phyloP scores from a whole-genome alignment of 495 filamentous ascomycete genomes.

The Hypomontagnella submonticulosa region DNA sequence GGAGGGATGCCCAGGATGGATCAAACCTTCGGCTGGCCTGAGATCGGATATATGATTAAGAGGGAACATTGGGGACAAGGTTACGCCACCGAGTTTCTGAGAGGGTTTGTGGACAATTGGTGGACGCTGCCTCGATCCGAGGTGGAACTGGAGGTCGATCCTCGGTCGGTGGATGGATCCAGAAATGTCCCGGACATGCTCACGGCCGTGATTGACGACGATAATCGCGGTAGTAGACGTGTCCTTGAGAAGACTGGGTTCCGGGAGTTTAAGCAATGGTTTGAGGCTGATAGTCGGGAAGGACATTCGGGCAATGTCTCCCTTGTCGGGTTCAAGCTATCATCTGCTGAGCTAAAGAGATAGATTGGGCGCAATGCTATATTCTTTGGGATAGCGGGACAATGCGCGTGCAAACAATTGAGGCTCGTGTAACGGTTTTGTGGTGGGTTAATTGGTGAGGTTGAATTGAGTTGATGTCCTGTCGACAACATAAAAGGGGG shows the following conservation, averaged over 20 bases:
- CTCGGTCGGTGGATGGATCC: constrained; percentile 30
- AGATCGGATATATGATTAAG: constrained; percentile 52
- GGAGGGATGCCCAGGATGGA: constrained; percentile 30
- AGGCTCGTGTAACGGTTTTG: too few relatives aligned
- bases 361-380: background rate
- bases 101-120: constrained; percentile 47
- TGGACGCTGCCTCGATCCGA: constrained; percentile 49
- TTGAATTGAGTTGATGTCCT: too few relatives aligned
- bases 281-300: constrained; percentile 38
- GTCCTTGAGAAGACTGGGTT: constrained; percentile 54
- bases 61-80: constrained; percentile 53
- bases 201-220: constrained; percentile 40
- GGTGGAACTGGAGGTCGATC: constrained; percentile 45
- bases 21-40: constrained; percentile 45
- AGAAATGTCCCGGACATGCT: constrained; percentile 46
- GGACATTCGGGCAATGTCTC: background rate
- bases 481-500: too few relatives aligned
- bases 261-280: constrained; percentile 43
- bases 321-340: constrained; percentile 32
- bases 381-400: too few relatives aligned
- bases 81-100: constrained; percentile 52
- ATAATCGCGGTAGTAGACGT: constrained; percentile 46
- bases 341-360: constrained; percentile 15
- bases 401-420: too few relatives aligned
- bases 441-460: too few relatives aligned